Conservation (phyloP, 176 grass and related monocot species). For the Calamus simplicifolius region DNA sequence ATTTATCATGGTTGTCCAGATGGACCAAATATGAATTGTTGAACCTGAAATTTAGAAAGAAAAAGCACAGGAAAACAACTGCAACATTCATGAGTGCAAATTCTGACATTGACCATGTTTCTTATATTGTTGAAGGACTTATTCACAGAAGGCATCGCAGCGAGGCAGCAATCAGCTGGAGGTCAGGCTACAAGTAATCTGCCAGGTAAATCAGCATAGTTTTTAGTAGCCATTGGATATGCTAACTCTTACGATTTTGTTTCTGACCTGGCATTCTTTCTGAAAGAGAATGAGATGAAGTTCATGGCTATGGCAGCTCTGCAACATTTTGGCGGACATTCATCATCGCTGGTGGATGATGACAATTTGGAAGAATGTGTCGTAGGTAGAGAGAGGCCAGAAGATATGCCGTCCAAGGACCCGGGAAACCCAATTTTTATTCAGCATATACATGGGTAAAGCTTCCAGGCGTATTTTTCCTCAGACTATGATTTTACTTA, state of each 20-base stretch:
- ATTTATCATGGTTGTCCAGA: not conserved
- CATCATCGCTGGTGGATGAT: slow-evolving; percentile 27
- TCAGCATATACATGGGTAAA: slow-evolving; percentile 43
- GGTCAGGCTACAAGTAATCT: slow-evolving; percentile 29
- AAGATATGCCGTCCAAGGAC: slow-evolving; percentile 31
- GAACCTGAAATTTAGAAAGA: too few relatives aligned
- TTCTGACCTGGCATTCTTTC: not conserved
- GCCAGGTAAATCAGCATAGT: slow-evolving; percentile 35
- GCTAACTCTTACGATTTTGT: slow-evolving; percentile 18
- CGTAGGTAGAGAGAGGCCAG: slow-evolving; percentile 25
- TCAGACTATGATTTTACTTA: slow-evolving; percentile 9
- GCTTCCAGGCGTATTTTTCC: not conserved
- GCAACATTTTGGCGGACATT: slow-evolving; percentile 26
- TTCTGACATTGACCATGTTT: too few relatives aligned
- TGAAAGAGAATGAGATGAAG: slow-evolving; percentile 48
- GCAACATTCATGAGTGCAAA: too few relatives aligned
- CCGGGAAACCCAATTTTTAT: slow-evolving; percentile 23
- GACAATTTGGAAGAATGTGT: slow-evolving; percentile 44
- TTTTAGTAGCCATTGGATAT: not conserved
- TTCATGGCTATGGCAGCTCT: slow-evolving; percentile 4
- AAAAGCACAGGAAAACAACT: too few relatives aligned
- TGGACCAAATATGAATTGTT: too few relatives aligned
- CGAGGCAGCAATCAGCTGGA: slow-evolving; percentile 45
- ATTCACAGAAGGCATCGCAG: slow-evolving; percentile 40
- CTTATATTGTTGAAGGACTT: slow-evolving; percentile 36